Base-by-base conservation (phyloP, 768 basidiomycete species). In the Xerocomellus dryophilus region DNA sequence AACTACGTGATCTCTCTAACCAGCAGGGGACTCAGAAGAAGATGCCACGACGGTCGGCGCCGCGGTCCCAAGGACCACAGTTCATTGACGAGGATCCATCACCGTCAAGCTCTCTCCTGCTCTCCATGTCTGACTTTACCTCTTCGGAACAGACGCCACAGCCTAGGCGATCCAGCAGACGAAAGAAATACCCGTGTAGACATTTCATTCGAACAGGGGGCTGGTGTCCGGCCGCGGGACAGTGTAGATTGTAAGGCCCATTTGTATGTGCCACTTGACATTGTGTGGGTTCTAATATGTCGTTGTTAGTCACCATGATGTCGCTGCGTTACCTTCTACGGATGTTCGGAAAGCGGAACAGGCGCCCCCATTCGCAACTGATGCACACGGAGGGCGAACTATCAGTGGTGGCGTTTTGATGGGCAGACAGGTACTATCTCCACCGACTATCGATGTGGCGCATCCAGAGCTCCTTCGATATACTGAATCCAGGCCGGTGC, bases 141-240 rank as follows among this genome's bases (percentile, higher is more conserved):
- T 44, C 58, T 21, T 41, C 46, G 29, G 64, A 60, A 14, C 53
- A 46, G 35, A 23, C 42, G 31, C 39, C 47, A 47, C 43, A 43
- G 18, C 40, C 38, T 12, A 42, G 25, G 35, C 43, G 9, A 10
- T 17, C 10, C n/a, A 45, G 12, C 43, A 53, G 14, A 35, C 56
- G 50, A 64, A 72, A 70, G 50, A 78, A 71, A 23, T 62, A 69
- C 10, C 71, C 75, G 7, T 79, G 76, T 59, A 70, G 70, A 47
- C 73, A 76, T 56, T 77, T 74, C 61, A 57, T 72, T 46, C 73
- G 74, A 48, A 74, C 74, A 59, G 63, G 69, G 20, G 76, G 75
- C 1, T 72, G 71, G 71, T 79, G 77, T 60, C 77, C 74, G 4
- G 61, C 71, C 14, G 77, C 75, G 15, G 68, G 72, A 34, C 58